Evolutionary conservation across 371 early-diverging fungal species (phyloP).

Genomic region (Synchytrium microbalum): DNA sequence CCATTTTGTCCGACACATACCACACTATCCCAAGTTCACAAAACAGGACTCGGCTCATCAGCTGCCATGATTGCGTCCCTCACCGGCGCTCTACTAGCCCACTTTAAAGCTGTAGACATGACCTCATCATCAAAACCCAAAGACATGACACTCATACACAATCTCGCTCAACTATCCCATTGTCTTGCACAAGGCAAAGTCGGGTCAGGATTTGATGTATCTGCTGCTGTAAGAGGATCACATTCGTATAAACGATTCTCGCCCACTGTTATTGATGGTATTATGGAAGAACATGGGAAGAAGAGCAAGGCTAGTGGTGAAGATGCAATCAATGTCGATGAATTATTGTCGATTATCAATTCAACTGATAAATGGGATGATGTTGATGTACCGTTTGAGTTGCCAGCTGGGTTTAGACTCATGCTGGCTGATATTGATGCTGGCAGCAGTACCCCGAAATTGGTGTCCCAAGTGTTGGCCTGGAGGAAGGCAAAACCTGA

Average conservation of each 20-base stretch:
- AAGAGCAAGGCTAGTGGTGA: background rate
- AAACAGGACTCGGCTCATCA: slow-evolving; percentile 93
- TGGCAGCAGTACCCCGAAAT: slow-evolving; percentile 85
- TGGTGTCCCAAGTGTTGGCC: slow-evolving; percentile 77
- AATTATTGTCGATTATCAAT: no score
- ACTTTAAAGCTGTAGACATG: slow-evolving; percentile 48
- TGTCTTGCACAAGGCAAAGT: slow-evolving; percentile 95
- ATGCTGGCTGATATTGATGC: slow-evolving; percentile 87
- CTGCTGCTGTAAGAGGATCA: slow-evolving; percentile 82
- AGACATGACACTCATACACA: slow-evolving; percentile 53
- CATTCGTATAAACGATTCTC: slow-evolving; percentile 79
- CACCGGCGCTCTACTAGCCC: slow-evolving; percentile 65
- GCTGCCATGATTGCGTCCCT: slow-evolving; percentile 88
- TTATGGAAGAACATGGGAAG: slow-evolving; percentile 17
- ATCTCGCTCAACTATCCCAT: slow-evolving; percentile 83
- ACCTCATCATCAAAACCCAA: background rate
- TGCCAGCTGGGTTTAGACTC: slow-evolving; percentile 69
- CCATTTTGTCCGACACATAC: slow-evolving; percentile 61
- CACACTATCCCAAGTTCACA: slow-evolving; percentile 70
- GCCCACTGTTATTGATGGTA: slow-evolving; percentile 55
- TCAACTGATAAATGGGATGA: slow-evolving; percentile 61
- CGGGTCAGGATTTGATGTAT: slow-evolving; percentile 94
- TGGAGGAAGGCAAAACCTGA: slow-evolving; percentile 70
- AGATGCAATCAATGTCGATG: slow-evolving; percentile 2
- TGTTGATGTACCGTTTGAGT: slow-evolving; percentile 45